These are phyloP conservation scores for Gonapodya prolifera DNA, from an alignment of 192 early-diverging fungal species.

Conservation along the genomic window DNA sequence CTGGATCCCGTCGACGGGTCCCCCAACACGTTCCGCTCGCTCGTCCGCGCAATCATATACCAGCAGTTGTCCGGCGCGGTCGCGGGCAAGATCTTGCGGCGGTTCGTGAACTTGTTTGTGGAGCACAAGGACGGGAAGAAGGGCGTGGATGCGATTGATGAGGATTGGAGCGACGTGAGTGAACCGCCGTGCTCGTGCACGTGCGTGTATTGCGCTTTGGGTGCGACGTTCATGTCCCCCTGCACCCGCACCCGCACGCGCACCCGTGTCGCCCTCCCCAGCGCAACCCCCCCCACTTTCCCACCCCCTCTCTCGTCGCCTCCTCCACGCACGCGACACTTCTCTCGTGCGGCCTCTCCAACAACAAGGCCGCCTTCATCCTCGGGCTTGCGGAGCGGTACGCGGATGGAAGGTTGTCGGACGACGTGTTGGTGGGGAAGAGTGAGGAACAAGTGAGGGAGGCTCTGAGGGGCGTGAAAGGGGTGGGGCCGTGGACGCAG, in stretches of 20 bases:
- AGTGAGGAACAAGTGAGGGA: background rate
- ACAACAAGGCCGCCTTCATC: constrained; percentile 2
- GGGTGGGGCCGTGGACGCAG: background rate
- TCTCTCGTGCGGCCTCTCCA: background rate
- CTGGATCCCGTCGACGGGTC: background rate
- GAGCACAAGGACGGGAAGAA: constrained; percentile 9
- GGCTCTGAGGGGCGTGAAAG: background rate
- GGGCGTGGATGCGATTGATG: background rate
- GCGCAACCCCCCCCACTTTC: background rate
- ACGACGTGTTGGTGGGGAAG: background rate
- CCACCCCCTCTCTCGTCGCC: background rate
- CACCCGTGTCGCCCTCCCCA: no score
- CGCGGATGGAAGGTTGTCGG: background rate
- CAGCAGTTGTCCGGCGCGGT: constrained; percentile 63
- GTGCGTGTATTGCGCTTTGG: no score
- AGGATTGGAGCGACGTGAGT: background rate
- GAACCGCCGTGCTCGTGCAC: background rate
- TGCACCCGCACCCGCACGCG: no score
- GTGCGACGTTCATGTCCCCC: no score
- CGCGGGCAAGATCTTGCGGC: constrained; percentile 37
- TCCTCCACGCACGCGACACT: background rate
- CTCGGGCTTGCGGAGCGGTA: background rate
- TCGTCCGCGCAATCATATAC: constrained; percentile 40
- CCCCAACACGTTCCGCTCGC: constrained; percentile 11
- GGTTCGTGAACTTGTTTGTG: constrained; percentile 42